Percentiles rank a stretch among this genome's conserved stretches.
These are phyloP conservation scores for Dictyophora rubrovolvata DNA, from an alignment of 768 basidiomycete species.

Conservation along the genomic window DNA sequence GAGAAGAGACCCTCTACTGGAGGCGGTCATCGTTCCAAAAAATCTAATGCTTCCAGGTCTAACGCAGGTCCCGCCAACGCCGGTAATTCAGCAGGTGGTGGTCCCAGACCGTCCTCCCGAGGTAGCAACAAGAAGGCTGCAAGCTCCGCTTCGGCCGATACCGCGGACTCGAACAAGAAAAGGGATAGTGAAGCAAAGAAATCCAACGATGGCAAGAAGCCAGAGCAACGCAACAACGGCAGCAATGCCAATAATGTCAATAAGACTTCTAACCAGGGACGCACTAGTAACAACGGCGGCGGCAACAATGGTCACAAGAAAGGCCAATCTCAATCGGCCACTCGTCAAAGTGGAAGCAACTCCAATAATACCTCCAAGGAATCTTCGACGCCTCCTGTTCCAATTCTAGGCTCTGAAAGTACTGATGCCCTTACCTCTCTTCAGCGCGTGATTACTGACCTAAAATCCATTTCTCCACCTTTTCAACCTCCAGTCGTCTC, in stretches of 20 bases:
- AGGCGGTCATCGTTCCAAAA: constrained; percentile 45
- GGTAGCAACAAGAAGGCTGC: constrained; percentile 52
- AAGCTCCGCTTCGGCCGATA: constrained; percentile 39
- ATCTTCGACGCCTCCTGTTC: constrained; percentile 37
- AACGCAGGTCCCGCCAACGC: constrained; percentile 26
- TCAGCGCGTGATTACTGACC: constrained; percentile 87
- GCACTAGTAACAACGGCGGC: constrained; percentile 26
- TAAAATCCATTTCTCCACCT: constrained; percentile 74
- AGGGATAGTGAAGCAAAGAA: constrained; percentile 44
- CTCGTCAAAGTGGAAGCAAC: constrained; percentile 33
- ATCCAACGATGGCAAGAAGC: constrained; percentile 43
- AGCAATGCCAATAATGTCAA: constrained; percentile 12
- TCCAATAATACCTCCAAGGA: constrained; percentile 34
- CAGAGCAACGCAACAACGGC: constrained; percentile 43
- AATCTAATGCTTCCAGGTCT: constrained; percentile 35
- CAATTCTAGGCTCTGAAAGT: constrained; percentile 39
- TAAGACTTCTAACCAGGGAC: background rate
- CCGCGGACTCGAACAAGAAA: constrained; percentile 57
- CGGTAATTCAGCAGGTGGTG: constrained; percentile 23
- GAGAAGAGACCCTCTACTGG: constrained; percentile 50
- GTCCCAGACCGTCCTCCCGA: constrained; percentile 52
- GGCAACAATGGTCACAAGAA: constrained; percentile 45
- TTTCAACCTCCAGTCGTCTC: constrained; percentile 30
- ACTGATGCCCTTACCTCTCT: constrained; percentile 80
- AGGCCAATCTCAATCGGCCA: constrained; percentile 45